These are phyloP conservation scores for Xylariaceae sp. DNA, from an alignment of 2,329 filamentous ascomycete genomes.

Conservation along the genomic window DNA sequence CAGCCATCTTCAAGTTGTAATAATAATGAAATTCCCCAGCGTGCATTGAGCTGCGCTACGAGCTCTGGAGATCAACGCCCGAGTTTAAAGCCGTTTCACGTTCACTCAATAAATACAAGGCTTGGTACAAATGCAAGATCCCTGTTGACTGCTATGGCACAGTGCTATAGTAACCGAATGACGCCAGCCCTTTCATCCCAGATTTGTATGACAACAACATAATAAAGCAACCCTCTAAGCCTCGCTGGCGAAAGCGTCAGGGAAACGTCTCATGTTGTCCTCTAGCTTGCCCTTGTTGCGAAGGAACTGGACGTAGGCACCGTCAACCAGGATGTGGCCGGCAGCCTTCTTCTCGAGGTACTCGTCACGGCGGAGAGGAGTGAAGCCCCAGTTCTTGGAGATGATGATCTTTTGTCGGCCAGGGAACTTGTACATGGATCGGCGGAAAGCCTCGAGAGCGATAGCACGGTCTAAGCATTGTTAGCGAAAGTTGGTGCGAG, in stretches of 20 bases:
- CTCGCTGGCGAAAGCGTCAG: slow-evolving; percentile 74
- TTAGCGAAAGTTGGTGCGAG: background rate
- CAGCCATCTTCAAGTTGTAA: background rate
- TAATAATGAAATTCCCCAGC: background rate
- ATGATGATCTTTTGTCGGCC: slow-evolving; percentile 99
- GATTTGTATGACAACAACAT: slow-evolving; percentile 28
- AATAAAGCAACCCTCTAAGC: slow-evolving; percentile 37
- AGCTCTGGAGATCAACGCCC: background rate
- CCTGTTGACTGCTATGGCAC: slow-evolving; percentile 33
- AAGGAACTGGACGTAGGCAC: slow-evolving; percentile 99
- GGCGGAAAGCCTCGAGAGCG: slow-evolving; percentile 97
- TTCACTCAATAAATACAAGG: background rate
- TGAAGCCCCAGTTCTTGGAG: slow-evolving; percentile 99
- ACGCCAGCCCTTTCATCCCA: slow-evolving; percentile 34
- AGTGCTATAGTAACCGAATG: slow-evolving; percentile 35
- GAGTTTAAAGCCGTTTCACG: background rate
- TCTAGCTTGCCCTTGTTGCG: slow-evolving; percentile 83
- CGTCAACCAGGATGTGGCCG: slow-evolving; percentile 91
- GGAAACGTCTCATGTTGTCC: slow-evolving; percentile 91
- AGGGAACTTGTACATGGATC: slow-evolving; percentile 99
- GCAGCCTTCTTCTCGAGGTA: slow-evolving; percentile 93
- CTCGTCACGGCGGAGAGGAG: slow-evolving; percentile 93
- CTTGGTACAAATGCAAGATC: slow-evolving; percentile 33
- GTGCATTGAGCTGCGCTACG: too few species aligned
- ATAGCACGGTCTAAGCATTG: slow-evolving; percentile 67